Evolutionary conservation across 805 yeast genomes (phyloP).

Genomic region (Barnettozyma botsteinii): DNA sequence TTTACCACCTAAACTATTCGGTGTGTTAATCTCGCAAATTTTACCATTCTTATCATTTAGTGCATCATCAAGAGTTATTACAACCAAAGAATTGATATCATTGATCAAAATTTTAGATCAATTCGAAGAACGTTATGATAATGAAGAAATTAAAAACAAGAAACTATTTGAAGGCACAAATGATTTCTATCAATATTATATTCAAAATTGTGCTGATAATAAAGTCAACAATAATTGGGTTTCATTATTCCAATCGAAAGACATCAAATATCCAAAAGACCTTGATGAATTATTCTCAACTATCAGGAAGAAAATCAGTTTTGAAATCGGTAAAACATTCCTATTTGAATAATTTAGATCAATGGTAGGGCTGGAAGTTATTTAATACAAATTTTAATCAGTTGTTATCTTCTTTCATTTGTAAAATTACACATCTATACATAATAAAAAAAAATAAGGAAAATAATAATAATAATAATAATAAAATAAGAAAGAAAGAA

Average conservation of each 20-base stretch:
- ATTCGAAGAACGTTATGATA: slow-evolving; percentile 14
- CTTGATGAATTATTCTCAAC: slow-evolving; percentile 12
- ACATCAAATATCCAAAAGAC: slow-evolving; percentile 17
- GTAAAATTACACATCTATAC: slow-evolving; percentile 6
- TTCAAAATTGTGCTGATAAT: slow-evolving; percentile 2
- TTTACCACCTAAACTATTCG: slow-evolving; percentile 45
- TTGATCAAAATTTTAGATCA: slow-evolving; percentile 19
- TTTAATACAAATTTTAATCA: neutral
- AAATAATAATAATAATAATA: neutral
- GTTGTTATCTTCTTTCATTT: neutral
- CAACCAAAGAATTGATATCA: slow-evolving; percentile 17
- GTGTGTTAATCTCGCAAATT: slow-evolving; percentile 44
- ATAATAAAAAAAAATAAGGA: slow-evolving; percentile 1
- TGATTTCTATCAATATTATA: slow-evolving; percentile 19
- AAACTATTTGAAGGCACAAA: slow-evolving; percentile 14
- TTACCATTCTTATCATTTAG: slow-evolving; percentile 34
- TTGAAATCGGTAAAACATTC: slow-evolving; percentile 23
- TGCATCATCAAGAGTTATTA: slow-evolving; percentile 19
- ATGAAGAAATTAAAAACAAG: slow-evolving; percentile 7
- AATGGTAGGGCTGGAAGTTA: too few species aligned
- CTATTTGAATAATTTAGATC: slow-evolving; percentile 6
- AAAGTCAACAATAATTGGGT: slow-evolving; percentile 18
- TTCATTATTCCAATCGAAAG: slow-evolving; percentile 14
- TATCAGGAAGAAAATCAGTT: slow-evolving; percentile 22
- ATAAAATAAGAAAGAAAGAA: slow-evolving; percentile 1